These are phyloP conservation scores for Coriaria nepalensis DNA, from an alignment of 306 rosid species.

Conservation along the genomic window DNA sequence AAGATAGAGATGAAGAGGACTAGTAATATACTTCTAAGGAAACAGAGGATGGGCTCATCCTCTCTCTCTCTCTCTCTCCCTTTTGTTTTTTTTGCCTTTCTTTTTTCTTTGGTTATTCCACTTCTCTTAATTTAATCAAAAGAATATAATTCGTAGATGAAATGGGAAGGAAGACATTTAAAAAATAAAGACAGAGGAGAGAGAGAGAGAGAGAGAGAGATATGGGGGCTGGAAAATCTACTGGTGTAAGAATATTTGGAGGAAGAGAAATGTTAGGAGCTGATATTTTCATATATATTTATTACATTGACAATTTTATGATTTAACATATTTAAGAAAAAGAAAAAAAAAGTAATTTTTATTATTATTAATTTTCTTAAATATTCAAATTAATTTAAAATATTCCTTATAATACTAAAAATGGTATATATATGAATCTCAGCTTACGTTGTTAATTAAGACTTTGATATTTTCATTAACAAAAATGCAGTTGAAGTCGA, in stretches of 20 bases:
- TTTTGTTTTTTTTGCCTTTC: constrained; percentile 21
- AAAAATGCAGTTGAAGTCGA: too few relatives aligned
- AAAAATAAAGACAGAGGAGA: constrained; percentile 12
- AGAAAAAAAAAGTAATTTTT: background rate
- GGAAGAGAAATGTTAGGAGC: constrained; percentile 36
- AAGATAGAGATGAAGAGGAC: constrained; percentile 9
- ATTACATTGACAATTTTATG: background rate
- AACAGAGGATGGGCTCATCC: constrained; percentile 79
- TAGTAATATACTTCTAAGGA: constrained; percentile 34
- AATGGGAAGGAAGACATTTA: constrained; percentile 29
- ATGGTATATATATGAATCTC: too few relatives aligned
- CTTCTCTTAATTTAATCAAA: constrained; percentile 59
- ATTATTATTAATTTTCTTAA: background rate
- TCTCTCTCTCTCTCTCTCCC: constrained; percentile 25
- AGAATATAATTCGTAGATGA: constrained; percentile 53
- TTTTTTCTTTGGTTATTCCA: constrained; percentile 60
- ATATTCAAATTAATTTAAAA: too few relatives aligned
- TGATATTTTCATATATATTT: constrained; percentile 17
- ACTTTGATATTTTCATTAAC: too few relatives aligned
- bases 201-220: constrained; percentile 20
- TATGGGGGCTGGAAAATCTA: constrained; percentile 50
- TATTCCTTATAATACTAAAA: too few relatives aligned
- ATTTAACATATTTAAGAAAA: background rate
- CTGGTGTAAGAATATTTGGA: constrained; percentile 79
- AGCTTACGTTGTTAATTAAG: too few relatives aligned